A percentile compares a stretch with the other conserved stretches of the same genome.
Conservation (phyloP, 768 basidiomycete genomes). For the Mycena venus region DNA sequence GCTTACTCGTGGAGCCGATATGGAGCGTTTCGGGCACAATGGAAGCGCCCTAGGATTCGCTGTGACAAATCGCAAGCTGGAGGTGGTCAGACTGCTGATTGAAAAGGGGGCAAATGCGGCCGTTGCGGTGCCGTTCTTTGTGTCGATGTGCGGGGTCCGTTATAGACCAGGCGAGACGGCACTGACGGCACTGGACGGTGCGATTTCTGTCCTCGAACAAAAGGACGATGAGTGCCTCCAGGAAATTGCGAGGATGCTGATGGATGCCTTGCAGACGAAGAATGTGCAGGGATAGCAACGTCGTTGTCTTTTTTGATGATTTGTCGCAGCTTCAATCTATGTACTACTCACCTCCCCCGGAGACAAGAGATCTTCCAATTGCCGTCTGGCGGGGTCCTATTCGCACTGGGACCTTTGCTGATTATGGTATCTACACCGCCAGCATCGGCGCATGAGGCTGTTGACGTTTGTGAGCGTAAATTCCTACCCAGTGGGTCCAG, state of each 20-base stretch:
- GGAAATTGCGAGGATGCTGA: not conserved
- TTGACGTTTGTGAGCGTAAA: too few relatives aligned
- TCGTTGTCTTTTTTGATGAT: too few relatives aligned
- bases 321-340: too few relatives aligned
- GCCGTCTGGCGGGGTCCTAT: too few relatives aligned
- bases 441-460: too few relatives aligned
- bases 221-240: not conserved
- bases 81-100: not conserved
- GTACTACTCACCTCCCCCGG: too few relatives aligned
- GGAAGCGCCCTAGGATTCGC: not conserved
- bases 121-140: not conserved
- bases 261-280: not conserved
- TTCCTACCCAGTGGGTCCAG: too few relatives aligned
- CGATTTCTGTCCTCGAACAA: not conserved
- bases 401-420: too few relatives aligned
- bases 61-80: not conserved
- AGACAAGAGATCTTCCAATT: too few relatives aligned
- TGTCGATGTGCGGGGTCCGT: not conserved
- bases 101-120: not conserved
- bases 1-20: not conserved
- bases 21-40: not conserved
- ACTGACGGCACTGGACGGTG: not conserved
- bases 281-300: too few relatives aligned
- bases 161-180: not conserved
- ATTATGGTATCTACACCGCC: too few relatives aligned